Conservation (phyloP, 2,329 filamentous ascomycete genomes). For the Chalara sp. region DNA sequence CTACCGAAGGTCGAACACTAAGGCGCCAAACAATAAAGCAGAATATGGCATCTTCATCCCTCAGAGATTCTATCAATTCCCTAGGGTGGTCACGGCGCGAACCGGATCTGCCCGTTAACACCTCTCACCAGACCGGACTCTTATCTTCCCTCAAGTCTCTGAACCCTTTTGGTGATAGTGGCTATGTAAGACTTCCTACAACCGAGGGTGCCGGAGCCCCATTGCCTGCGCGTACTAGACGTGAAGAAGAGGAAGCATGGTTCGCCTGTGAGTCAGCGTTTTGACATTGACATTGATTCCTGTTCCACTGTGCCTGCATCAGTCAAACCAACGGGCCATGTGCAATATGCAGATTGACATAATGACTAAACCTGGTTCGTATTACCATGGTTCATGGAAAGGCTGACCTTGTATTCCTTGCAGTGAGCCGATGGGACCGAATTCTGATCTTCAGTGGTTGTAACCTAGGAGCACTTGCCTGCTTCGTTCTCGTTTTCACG, state of each 20-base stretch:
- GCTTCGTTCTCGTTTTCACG: slow-evolving; percentile 90
- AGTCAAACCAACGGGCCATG: slow-evolving; percentile 21
- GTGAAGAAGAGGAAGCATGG: slow-evolving; percentile 93
- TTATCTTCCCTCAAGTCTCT: slow-evolving; percentile 74
- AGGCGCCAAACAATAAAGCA: too few species aligned
- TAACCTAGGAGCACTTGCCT: slow-evolving; percentile 80
- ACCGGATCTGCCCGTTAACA: slow-evolving; percentile 68
- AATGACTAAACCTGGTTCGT: slow-evolving; percentile 15
- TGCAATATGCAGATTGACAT: slow-evolving; percentile 16
- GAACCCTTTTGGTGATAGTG: slow-evolving; percentile 81
- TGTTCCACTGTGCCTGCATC: slow-evolving; percentile 25
- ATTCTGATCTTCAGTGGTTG: slow-evolving; percentile 86
- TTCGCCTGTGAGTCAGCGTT: slow-evolving; percentile 76
- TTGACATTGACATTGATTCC: slow-evolving; percentile 7
- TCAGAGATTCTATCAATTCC: slow-evolving; percentile 91
- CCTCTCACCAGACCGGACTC: slow-evolving; percentile 63
- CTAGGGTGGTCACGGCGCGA: slow-evolving; percentile 90
- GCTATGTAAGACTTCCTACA: slow-evolving; percentile 87
- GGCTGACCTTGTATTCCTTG: slow-evolving; percentile 28
- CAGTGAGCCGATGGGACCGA: slow-evolving; percentile 97
- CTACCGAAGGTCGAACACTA: slow-evolving; percentile 12
- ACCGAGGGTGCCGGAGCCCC: slow-evolving; percentile 77
- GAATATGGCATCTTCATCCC: slow-evolving; percentile 77
- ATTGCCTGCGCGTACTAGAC: slow-evolving; percentile 72
- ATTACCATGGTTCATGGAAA: slow-evolving; percentile 14